Base-by-base conservation (phyloP, 768 basidiomycete species). In the Mycena rebaudengoi region DNA sequence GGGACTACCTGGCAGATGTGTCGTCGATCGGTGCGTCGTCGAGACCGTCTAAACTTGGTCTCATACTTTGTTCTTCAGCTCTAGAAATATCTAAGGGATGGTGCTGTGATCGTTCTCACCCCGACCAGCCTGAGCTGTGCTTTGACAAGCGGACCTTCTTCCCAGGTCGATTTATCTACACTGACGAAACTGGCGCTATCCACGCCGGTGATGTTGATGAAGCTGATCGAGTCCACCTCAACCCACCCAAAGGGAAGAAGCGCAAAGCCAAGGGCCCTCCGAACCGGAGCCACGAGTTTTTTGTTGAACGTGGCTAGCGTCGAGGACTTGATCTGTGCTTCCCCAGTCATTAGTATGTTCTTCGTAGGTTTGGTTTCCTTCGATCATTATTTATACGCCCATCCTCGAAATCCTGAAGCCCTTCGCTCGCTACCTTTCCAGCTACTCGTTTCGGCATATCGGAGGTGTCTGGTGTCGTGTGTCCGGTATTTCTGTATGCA, bases 261-360 rank as follows among this genome's bases (percentile, higher is more conserved):
- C 29, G 51, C 5, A 54, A 52, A 10, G 32, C 60, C 14, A 37
- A 51, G 20, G 28, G 25, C 16, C 11, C 53, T 8, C 23, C 48
- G 11, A 65, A 69, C 51, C 65, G 71, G 16, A 50, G 55, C 44
- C 0, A 12, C 1, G 2, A 57, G 16, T 25, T 57, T 57, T 13
- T 57, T 57, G 25, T 57, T 57, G 35, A 57, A 57, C 0, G 55
- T 57, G 10, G 7, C 29, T 1, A 55, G 30, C 1, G 53, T 55
- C 0, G 41, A 55, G 2, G 53, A 57, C 16, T 57, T 57, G 3
- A 57, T 3, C 11, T 39, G 35, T 3, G 5, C 43, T 20, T 57
- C 55, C 5, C 55, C 53, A 1, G n/a, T 25, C 18, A 21, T 26
- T 14, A 23, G 23, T 1, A 57, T 56, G 20, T 56, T 44, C 11